Evolutionary conservation across 176 grass and related monocot species (phyloP).

Genomic region (Poa annua): DNA sequence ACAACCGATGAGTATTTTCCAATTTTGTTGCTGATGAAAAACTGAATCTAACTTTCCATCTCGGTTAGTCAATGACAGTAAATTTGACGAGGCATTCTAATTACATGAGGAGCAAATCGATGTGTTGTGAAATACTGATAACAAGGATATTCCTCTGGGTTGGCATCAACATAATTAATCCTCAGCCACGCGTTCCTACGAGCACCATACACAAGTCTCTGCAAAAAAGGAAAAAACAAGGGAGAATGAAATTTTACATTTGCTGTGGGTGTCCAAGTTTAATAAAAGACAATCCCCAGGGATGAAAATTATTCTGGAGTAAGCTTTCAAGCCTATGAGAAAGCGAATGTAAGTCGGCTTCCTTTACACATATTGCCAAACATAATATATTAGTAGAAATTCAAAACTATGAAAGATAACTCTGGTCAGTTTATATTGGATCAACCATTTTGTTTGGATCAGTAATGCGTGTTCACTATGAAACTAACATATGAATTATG

Average conservation of each 20-base stretch:
- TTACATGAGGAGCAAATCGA: not conserved
- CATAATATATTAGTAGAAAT: not conserved
- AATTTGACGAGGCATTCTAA: conserved; percentile 14
- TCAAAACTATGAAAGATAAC: not conserved
- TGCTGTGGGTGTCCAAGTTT: conserved; percentile 23
- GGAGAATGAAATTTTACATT: conserved; percentile 31
- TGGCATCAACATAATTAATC: conserved; percentile 56
- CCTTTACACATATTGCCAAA: not conserved
- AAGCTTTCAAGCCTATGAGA: conserved; percentile 96
- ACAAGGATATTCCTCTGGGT: conserved; percentile 41
- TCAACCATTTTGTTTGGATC: not conserved
- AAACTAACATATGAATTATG: not conserved
- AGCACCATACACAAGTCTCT: conserved; percentile 88
- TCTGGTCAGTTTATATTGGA: not conserved
- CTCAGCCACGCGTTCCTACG: conserved; percentile 75
- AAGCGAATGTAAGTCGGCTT: conserved; percentile 89
- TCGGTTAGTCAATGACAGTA: not conserved
- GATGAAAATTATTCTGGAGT: conserved; percentile 88
- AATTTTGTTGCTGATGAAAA: not conserved
- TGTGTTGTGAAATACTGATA: conserved; percentile 16
- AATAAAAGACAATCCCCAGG: conserved; percentile 22
- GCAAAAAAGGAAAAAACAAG: conserved; percentile 39
- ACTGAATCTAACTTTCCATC: conserved; percentile 26
- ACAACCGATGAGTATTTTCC: not conserved
- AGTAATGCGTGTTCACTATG: not conserved